A percentile compares a stretch with the other conserved stretches of the same genome.
These are phyloP conservation scores for Amanita phalloides DNA, from an alignment of 768 basidiomycete genomes.

Conservation along the genomic window DNA sequence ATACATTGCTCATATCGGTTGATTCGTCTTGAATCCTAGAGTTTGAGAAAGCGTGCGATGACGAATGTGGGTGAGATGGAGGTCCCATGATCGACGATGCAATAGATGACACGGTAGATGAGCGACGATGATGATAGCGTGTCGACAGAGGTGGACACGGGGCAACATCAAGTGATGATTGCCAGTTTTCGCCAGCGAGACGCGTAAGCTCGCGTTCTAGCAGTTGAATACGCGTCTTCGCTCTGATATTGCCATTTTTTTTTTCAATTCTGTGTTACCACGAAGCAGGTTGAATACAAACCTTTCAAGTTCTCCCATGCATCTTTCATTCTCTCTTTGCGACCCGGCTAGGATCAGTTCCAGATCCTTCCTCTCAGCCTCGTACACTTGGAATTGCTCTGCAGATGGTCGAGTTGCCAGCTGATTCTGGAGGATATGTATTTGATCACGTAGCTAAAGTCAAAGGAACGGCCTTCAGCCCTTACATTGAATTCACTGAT, in stretches of 20 bases:
- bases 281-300: neutral
- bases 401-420: slow-evolving; percentile 58
- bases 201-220: slow-evolving; percentile 64
- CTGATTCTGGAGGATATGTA: slow-evolving; percentile 53
- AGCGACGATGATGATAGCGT: neutral
- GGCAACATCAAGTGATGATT: slow-evolving; percentile 16
- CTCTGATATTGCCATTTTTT: slow-evolving; percentile 20
- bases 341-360: slow-evolving; percentile 73
- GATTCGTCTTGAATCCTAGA: neutral
- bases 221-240: slow-evolving; percentile 62
- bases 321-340: slow-evolving; percentile 76
- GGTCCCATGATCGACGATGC: slow-evolving; percentile 4
- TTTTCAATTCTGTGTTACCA: neutral
- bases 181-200: slow-evolving; percentile 75
- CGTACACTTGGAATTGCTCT: slow-evolving; percentile 52
- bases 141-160: slow-evolving; percentile 1
- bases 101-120: slow-evolving; percentile 5
- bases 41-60: neutral
- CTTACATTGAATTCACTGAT: neutral
- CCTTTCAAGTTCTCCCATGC: slow-evolving; percentile 76
- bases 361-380: slow-evolving; percentile 66
- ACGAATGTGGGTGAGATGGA: slow-evolving; percentile 1
- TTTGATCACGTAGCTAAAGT: slow-evolving; percentile 47
- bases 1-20: neutral
- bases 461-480: neutral